A percentile compares a stretch with the other conserved stretches of the same genome.
These are phyloP conservation scores for Cercospora citrullina DNA, from an alignment of 2,329 filamentous ascomycete species.

Conservation along the genomic window DNA sequence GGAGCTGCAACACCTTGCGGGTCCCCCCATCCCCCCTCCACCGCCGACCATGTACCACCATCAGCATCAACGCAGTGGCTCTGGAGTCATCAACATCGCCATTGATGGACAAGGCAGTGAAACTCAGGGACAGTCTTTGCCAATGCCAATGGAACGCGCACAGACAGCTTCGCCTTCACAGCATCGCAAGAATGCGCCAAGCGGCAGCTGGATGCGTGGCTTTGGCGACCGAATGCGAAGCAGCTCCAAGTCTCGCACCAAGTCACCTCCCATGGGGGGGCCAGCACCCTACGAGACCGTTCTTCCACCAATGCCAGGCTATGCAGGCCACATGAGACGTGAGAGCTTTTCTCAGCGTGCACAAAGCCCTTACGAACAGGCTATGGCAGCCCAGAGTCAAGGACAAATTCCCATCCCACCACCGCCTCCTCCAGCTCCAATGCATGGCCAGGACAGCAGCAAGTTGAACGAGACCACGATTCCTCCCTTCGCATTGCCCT, in stretches of 20 bases:
- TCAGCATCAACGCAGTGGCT: slow-evolving; percentile 23
- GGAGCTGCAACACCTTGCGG: slow-evolving; percentile 61
- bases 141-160: slow-evolving; percentile 37
- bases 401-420: slow-evolving; percentile 32
- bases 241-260: slow-evolving; percentile 55
- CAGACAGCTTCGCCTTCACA: slow-evolving; percentile 34
- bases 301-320: slow-evolving; percentile 14
- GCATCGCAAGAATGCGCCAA: slow-evolving; percentile 51
- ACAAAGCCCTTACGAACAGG: slow-evolving; percentile 37
- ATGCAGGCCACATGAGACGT: slow-evolving; percentile 18
- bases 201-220: slow-evolving; percentile 57
- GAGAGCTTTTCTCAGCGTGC: slow-evolving; percentile 30
- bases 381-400: slow-evolving; percentile 30
- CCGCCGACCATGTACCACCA: slow-evolving; percentile 37
- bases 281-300: slow-evolving; percentile 24
- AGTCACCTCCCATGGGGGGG: slow-evolving; percentile 45
- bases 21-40: slow-evolving; percentile 49
- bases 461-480: slow-evolving; percentile 45
- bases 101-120: slow-evolving; percentile 44
- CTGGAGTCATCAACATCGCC: slow-evolving; percentile 46
- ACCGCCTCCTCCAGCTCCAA: slow-evolving; percentile 42
- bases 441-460: slow-evolving; percentile 19
- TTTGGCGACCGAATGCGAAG: slow-evolving; percentile 62
- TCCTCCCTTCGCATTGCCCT: slow-evolving; percentile 38
- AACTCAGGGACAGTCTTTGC: slow-evolving; percentile 7